These are phyloP conservation scores for Arctium minus DNA, from an alignment of 129 eudicot species.

Conservation along the genomic window DNA sequence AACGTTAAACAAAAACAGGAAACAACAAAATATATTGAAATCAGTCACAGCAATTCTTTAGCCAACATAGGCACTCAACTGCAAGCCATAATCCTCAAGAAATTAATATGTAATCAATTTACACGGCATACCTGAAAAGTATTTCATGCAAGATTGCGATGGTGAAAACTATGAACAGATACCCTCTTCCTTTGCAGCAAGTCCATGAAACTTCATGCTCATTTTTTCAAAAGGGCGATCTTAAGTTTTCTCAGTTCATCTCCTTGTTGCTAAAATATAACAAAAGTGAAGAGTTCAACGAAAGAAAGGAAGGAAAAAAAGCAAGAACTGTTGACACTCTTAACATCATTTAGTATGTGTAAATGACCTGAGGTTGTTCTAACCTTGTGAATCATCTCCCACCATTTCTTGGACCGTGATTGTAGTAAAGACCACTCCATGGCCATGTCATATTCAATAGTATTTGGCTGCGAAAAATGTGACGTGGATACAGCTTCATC, in stretches of 20 bases:
- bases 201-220: constrained; percentile 24
- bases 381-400: constrained; percentile 65
- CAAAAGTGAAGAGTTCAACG: not conserved
- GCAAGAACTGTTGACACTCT: not conserved
- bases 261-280: constrained; percentile 43
- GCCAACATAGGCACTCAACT: no score
- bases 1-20: not conserved
- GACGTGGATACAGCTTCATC: constrained; percentile 81
- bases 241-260: constrained; percentile 34
- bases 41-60: no score
- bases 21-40: no score
- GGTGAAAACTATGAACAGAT: constrained; percentile 28
- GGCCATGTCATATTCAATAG: constrained; percentile 88
- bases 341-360: not conserved
- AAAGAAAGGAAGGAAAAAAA: not conserved
- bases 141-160: constrained; percentile 7
- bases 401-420: constrained; percentile 43
- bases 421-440: constrained; percentile 73
- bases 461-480: constrained; percentile 84
- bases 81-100: not conserved
- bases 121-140: constrained; percentile 1
- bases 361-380: constrained; percentile 7
- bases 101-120: not conserved
- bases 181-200: not conserved
- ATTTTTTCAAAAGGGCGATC: constrained; percentile 37